Conservation (phyloP, 768 basidiomycete genomes). For the Lyophyllum decastes region DNA sequence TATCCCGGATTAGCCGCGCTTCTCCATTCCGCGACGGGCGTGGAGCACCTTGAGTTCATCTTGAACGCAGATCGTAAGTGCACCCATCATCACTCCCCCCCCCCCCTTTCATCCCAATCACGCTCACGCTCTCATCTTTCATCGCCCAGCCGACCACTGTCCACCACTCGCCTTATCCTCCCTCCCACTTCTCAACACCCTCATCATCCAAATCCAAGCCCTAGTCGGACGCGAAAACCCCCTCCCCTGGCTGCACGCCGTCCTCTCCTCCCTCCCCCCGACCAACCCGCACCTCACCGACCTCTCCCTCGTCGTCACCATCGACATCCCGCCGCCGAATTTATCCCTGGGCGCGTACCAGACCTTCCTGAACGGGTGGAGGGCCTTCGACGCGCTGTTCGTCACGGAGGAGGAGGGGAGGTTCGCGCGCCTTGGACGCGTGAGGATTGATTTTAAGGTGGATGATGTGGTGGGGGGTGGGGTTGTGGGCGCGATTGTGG, state of each 20-base stretch:
- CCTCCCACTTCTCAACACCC: too few species aligned
- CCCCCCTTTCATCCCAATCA: too few species aligned
- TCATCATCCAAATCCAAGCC: conserved; percentile 20
- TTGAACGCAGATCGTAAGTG: conserved; percentile 10
- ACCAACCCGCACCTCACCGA: conserved; percentile 19
- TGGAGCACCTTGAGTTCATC: conserved; percentile 7
- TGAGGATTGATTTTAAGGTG: conserved; percentile 18
- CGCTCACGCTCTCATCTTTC: too few species aligned
- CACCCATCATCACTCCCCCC: neutral
- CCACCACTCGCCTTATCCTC: too few species aligned
- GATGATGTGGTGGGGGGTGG: too few species aligned
- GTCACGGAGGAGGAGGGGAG: conserved; percentile 21
- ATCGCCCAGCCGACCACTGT: too few species aligned
- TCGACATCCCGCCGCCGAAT: conserved; percentile 27
- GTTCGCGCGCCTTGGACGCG: conserved; percentile 20
- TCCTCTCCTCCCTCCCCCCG: conserved; percentile 19
- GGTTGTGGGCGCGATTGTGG: too few species aligned
- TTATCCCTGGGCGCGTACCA: conserved; percentile 20
- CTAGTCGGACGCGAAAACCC: conserved; percentile 26
- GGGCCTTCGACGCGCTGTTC: conserved; percentile 22
- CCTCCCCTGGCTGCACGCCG: conserved; percentile 23
- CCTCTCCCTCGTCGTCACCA: conserved; percentile 20
- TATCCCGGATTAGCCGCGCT: neutral
- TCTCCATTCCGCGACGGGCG: neutral
- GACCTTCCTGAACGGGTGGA: conserved; percentile 21